phyloP scores from a whole-genome alignment of 345 rosid species.

The Balakata baccata region DNA sequence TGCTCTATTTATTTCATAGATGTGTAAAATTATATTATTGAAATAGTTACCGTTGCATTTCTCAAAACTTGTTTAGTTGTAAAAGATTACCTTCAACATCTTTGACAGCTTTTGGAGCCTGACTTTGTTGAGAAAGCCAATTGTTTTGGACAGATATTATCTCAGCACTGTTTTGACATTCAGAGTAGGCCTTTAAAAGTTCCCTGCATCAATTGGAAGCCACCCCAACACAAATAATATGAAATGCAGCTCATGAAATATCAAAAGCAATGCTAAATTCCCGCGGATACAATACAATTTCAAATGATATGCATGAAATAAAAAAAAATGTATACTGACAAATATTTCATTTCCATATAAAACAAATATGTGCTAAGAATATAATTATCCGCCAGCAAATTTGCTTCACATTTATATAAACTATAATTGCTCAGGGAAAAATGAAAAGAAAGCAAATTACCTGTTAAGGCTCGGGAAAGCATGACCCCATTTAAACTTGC shows the following conservation, averaged over 20 bases:
- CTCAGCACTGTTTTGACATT: conserved; percentile 70
- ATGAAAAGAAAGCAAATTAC: conserved; percentile 31
- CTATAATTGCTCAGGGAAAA: neutral
- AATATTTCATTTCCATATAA: neutral
- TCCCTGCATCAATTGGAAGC: conserved; percentile 51
- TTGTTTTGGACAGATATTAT: conserved; percentile 75
- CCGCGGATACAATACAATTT: neutral
- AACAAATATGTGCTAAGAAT: neutral
- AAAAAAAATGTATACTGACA: neutral
- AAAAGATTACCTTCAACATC: conserved; percentile 40
- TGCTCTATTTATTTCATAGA: neutral
- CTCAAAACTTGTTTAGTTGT: neutral
- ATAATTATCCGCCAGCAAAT: neutral
- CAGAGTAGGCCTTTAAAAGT: conserved; percentile 74
- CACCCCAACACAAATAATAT: neutral
- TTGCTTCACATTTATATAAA: neutral
- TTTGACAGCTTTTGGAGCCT: conserved; percentile 46
- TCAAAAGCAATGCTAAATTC: neutral
- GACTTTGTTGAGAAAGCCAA: conserved; percentile 79
- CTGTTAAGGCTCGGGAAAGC: conserved; percentile 88
- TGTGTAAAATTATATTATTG: too few species aligned
- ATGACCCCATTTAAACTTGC: conserved; percentile 99
- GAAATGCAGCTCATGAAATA: neutral
- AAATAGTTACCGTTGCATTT: too few species aligned
- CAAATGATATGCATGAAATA: neutral